Percentiles rank a stretch among this genome's conserved stretches.
Evolutionary conservation across 495 filamentous ascomycete genomes (phyloP).

Genomic region (Penicillium maclennaniae): DNA sequence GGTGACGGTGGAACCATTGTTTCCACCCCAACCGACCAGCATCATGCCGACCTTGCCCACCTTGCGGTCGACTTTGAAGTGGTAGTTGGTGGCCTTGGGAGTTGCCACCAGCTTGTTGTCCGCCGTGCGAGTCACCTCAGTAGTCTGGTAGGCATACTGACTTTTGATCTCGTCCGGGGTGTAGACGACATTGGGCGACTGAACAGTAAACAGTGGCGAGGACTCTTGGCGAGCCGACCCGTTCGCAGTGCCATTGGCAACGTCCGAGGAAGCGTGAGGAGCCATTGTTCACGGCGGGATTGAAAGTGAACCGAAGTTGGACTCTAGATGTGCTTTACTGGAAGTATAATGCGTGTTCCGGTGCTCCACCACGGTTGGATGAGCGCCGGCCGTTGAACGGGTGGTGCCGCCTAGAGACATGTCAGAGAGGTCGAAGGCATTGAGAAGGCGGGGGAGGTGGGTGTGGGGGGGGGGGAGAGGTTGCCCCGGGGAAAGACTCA

Average conservation of each 20-base stretch:
- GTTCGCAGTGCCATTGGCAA: conserved; percentile 66
- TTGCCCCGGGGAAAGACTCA: conserved; percentile 22
- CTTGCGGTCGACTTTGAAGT: conserved; percentile 96
- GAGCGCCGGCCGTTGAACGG: conserved; percentile 97
- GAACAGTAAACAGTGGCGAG: conserved; percentile 72
- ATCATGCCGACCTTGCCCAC: conserved; percentile 93
- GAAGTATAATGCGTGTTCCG: conserved; percentile 70
- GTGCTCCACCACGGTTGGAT: conserved; percentile 80
- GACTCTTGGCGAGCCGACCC: conserved; percentile 54
- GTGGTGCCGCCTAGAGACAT: conserved; percentile 74
- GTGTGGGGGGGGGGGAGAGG: not conserved
- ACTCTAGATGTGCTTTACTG: conserved; percentile 38
- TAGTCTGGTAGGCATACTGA: conserved; percentile 96
- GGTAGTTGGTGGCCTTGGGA: conserved; percentile 84
- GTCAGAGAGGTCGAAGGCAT: not conserved
- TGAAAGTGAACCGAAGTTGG: conserved; percentile 14
- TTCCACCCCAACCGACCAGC: conserved; percentile 97
- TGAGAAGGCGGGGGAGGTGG: too few relatives aligned
- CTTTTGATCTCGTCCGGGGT: conserved; percentile 82
- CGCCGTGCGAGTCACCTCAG: conserved; percentile 65
- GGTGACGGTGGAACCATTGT: conserved; percentile 96
- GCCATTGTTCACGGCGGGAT: conserved; percentile 62
- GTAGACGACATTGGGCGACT: conserved; percentile 91
- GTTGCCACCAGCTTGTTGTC: conserved; percentile 78
- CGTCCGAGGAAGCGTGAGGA: conserved; percentile 76